Conservation (phyloP, 2,329 filamentous ascomycete genomes). For the Ophiostoma piceae region DNA sequence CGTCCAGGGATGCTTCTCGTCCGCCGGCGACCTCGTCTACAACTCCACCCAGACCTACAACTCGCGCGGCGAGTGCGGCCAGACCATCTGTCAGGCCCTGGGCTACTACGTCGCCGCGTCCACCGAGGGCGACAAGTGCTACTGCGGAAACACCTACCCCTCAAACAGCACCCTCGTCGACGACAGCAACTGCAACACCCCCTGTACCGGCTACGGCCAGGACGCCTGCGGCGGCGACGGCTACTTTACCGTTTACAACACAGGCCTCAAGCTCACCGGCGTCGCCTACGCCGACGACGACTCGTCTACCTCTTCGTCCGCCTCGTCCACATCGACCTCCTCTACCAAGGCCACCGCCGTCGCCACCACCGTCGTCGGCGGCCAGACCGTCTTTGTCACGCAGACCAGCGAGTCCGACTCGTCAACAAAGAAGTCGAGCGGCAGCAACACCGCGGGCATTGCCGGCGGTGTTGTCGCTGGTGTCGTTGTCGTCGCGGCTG, state of each 20-base stretch:
- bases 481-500: slow-evolving; percentile 61
- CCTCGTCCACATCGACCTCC: slow-evolving; percentile 18
- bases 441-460: slow-evolving; percentile 69
- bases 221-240: slow-evolving; percentile 60
- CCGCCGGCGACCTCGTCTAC: slow-evolving; percentile 38
- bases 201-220: slow-evolving; percentile 57
- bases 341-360: slow-evolving; percentile 15
- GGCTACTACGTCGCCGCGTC: slow-evolving; percentile 57
- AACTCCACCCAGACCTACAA: slow-evolving; percentile 33
- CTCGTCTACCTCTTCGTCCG: slow-evolving; percentile 18
- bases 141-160: slow-evolving; percentile 67
- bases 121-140: slow-evolving; percentile 59
- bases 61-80: slow-evolving; percentile 42
- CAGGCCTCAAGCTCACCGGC: slow-evolving; percentile 42
- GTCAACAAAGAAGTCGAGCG: slow-evolving; percentile 24
- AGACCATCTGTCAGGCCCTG: slow-evolving; percentile 37
- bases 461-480: slow-evolving; percentile 84
- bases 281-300: slow-evolving; percentile 31
- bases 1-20: slow-evolving; percentile 50
- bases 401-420: slow-evolving; percentile 31
- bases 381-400: slow-evolving; percentile 29
- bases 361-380: slow-evolving; percentile 26
- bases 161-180: slow-evolving; percentile 48
- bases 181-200: slow-evolving; percentile 56
- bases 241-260: slow-evolving; percentile 48